Evolutionary conservation across 2,329 filamentous ascomycete species (phyloP), one percentile per base, ranked within the genome.

Genomic region (Alternaria sp.): DNA sequence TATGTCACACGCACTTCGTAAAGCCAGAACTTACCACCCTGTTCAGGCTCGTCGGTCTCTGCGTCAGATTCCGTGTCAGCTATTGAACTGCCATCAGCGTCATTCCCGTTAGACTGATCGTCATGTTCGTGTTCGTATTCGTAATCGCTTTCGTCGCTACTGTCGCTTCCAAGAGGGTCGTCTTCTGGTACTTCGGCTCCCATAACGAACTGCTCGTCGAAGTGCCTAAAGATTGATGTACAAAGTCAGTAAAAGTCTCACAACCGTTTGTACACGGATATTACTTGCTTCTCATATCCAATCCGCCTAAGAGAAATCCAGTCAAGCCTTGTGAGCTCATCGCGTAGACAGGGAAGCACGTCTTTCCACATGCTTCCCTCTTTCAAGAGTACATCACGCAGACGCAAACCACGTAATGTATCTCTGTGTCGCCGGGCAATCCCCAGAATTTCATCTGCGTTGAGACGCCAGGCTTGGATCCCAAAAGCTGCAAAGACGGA

Each of bases 221-320:
- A 87, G 55, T 86, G 32, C 32, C 32, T 36, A 9, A n/a, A 36
- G 15, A n/a, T 36, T 9, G 32, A 36, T 9, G 15, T n/a, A n/a
- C 15, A 36, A n/a, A 36, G 32, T 36, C 32, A 36, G 32, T n/a
- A n/a, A n/a, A 36, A 5, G 15, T 36, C 32, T 36, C 32, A 36
- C 32, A 36, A 36, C 15, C 32, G 32, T 36, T 36, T 5, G 32
- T 36, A n/a, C 32, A n/a, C 15, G 32, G 32, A 36, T n/a, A 9
- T 9, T 36, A 36, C 32, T 36, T 36, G 81, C 36, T 79, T 81
- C 3, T 83, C 84, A 69, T 91, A 91, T 40, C 87, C 86, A 51
- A 90, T 87, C 6, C 87, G 80, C 36, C 86, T 81, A n/a, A 91
- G 77, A 68, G 87, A 88, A 28, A 91, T 83, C 83, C 87, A 89